These are phyloP conservation scores for Coleophoma crateriformis DNA, from an alignment of 2,329 filamentous ascomycete species.

Conservation along the genomic window DNA sequence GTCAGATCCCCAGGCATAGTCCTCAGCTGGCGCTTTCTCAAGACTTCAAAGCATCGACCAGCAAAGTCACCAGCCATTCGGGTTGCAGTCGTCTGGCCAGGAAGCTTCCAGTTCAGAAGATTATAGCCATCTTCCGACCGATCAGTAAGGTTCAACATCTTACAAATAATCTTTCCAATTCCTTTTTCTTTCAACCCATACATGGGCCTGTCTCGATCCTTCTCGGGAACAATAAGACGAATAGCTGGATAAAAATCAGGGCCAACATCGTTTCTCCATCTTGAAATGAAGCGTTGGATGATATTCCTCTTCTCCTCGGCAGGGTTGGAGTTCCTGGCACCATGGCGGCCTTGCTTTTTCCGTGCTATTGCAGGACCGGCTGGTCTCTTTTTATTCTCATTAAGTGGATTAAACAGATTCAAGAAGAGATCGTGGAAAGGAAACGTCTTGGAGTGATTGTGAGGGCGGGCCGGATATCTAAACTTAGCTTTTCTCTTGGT, in stretches of 20 bases:
- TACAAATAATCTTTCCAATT: conserved; percentile 86
- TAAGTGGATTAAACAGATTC: conserved; percentile 74
- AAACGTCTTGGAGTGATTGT: conserved; percentile 73
- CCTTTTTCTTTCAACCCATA: conserved; percentile 92
- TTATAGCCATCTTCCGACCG: conserved; percentile 84
- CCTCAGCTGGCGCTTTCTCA: conserved; percentile 77
- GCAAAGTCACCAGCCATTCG: conserved; percentile 86
- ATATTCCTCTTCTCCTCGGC: conserved; percentile 76
- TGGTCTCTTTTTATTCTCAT: conserved; percentile 63
- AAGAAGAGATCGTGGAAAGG: conserved; percentile 76
- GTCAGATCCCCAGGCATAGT: conserved; percentile 71
- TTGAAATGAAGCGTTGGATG: conserved; percentile 78
- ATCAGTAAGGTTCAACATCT: conserved; percentile 85
- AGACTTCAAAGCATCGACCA: conserved; percentile 78
- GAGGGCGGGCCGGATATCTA: conserved; percentile 77
- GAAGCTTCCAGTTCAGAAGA: conserved; percentile 88
- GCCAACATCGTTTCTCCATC: conserved; percentile 85
- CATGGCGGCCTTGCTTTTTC: conserved; percentile 54
- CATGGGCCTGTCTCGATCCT: conserved; percentile 86
- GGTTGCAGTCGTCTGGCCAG: conserved; percentile 58
- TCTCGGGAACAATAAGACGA: conserved; percentile 85
- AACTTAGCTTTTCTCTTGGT: conserved; percentile 1
- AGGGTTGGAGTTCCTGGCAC: conserved; percentile 53
- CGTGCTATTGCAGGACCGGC: conserved; percentile 46
- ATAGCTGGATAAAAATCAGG: conserved; percentile 91